Base-by-base conservation (phyloP, 805 yeast species). In the Metahyphopichia silvanorum region DNA sequence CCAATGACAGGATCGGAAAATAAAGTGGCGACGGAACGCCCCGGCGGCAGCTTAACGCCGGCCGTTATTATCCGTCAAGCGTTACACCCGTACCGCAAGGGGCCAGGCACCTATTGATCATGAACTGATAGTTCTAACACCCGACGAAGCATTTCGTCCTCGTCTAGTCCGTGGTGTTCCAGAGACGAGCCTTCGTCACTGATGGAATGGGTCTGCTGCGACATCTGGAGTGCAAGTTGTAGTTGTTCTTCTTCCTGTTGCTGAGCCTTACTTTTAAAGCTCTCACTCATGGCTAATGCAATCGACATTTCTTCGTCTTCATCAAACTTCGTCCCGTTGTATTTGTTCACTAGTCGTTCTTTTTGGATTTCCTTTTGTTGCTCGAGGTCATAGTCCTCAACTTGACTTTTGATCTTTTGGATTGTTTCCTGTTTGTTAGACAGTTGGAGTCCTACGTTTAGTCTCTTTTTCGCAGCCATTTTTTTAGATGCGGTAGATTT, bases 261-360 rank as follows among this genome's bases (percentile, higher is more conserved):
- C n/a, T n/a, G n/a, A 17, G 10, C 17, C 13, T 25, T 22, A 12
- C 31, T 29, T 9, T 6, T 35, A 20, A 32, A 38, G 34, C 65
- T 59, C 42, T 52, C 46, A 32, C 66, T 60, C 40, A 72, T 37
- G 4, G 76, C 75, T 27, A 71, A 33, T 1, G 74, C 75, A 44
- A 67, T 46, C 16, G 60, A 54, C 17, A 65, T 40, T 35, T 65
- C 69, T 18, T 67, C 74, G 5, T 66, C 66, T 32, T 64, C 69
- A 14, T 39, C 43, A 11, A 47, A 44, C 3, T 49, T 48, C 12
- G 49, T 47, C 2, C 80, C 81, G 44, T 75, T 75, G 45, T 63
- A 75, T 49, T 66, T 72, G 21, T 63, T 63, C 17, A 70, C 42
- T 31, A 69, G 47, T 8, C 39, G 38, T 5, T 53, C 47, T 6